Base-by-base conservation (phyloP, 768 basidiomycete genomes). In the Neoboletus subvelutipes region DNA sequence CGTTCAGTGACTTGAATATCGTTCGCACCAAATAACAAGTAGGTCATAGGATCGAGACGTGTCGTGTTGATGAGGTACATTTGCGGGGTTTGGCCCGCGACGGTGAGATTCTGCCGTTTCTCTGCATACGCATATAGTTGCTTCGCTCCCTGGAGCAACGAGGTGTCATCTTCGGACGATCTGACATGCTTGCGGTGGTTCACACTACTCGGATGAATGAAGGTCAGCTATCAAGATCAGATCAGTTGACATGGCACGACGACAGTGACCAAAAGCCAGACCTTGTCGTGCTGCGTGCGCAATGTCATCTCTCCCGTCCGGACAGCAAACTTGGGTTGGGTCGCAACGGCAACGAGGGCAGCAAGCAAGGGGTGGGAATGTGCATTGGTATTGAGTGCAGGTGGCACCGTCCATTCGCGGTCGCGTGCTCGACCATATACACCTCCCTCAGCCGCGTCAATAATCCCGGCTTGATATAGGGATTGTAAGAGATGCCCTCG, bases 281-380 rank as follows among this genome's bases (percentile, higher is more conserved):
- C 94, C 83, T 90, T 94, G 67, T 97, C 94, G 54, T 84, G 82
- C 17, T 83, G 78, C 3, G 94, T 96, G 43, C 92, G 79, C 57
- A 83, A 83, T 7, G 78, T 79, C 68, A 78, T 84, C 43, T 87
- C 86, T 2, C 85, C 81, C 7, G 83, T 84, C 50, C 88, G 78
- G 52, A 96, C 81, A 4, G 90, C 94, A 70, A 94, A 96, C 71
- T 95, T 94, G 24, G 94, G 94, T 65, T 95, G 92, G 2, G 83
- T 84, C 0, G 92, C 92, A 50, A 91, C 82, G 11, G 92, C 84
- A 66, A 97, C 90, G 52, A 98, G 77, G 9, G 87, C 92, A 13
- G 90, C 85, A 29, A 96, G 75, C 26, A 97, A 73, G 12, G 94
- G 90, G 17, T 86, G 68, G 24, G 87, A 90, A 50, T 87, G 77